Evolutionary conservation across 2,329 filamentous ascomycete genomes (phyloP).

Genomic region (Exophiala sp.): DNA sequence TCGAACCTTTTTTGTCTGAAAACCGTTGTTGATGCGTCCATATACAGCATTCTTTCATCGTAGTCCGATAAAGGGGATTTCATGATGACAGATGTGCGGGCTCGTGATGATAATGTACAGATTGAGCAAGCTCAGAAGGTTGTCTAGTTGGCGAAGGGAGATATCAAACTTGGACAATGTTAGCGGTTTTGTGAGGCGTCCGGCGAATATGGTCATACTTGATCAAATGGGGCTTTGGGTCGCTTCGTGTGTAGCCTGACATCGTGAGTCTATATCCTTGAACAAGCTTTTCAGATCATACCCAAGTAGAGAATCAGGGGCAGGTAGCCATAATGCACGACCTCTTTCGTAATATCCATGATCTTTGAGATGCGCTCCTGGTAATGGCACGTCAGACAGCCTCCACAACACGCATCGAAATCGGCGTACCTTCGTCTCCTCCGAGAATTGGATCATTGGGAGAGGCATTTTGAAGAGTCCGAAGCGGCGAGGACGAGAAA

Average conservation of each 20-base stretch:
- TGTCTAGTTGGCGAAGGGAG: slow-evolving; percentile 27
- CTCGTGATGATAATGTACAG: background rate
- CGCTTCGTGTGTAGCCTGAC: slow-evolving; percentile 86
- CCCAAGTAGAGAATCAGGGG: slow-evolving; percentile 95
- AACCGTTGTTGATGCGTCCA: too few species aligned
- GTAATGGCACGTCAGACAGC: slow-evolving; percentile 3
- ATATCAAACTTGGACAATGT: slow-evolving; percentile 24
- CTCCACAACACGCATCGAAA: background rate
- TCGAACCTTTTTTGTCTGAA: too few species aligned
- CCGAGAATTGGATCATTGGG: slow-evolving; percentile 62
- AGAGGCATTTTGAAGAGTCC: background rate
- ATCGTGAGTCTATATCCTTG: slow-evolving; percentile 4
- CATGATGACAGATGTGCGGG: too few species aligned
- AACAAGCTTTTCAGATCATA: slow-evolving; percentile 40
- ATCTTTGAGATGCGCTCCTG: slow-evolving; percentile 97
- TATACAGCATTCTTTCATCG: too few species aligned
- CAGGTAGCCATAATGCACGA: slow-evolving; percentile 96
- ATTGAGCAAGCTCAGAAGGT: background rate
- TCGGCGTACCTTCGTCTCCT: slow-evolving; percentile 82
- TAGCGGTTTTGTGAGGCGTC: background rate
- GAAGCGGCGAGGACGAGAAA: background rate
- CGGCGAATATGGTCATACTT: slow-evolving; percentile 48
- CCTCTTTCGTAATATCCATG: slow-evolving; percentile 89
- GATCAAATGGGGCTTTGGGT: slow-evolving; percentile 78
- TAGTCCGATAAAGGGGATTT: too few species aligned